Percentiles rank a stretch among this genome's conserved stretches.
Conservation (phyloP, 257 asterid genomes). For the Scutellaria barbata region DNA sequence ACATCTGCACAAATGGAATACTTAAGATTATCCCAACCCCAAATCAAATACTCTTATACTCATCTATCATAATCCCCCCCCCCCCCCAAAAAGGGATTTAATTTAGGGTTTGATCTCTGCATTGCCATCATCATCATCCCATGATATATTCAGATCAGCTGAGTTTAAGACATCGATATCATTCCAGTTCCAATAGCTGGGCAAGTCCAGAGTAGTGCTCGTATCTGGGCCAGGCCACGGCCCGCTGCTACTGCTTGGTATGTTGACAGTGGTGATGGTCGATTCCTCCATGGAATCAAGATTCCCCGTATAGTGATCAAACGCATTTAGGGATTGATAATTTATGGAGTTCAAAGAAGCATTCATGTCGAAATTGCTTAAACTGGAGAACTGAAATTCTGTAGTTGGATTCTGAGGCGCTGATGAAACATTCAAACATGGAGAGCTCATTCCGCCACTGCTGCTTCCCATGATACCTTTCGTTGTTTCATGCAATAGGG, state of each 20-base stretch:
- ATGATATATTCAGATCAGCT: slow-evolving; percentile 44
- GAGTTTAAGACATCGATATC: slow-evolving; percentile 48
- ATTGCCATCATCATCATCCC: slow-evolving; percentile 36
- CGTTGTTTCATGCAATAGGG: slow-evolving; percentile 35
- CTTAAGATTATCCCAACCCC: background rate
- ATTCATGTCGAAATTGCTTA: slow-evolving; percentile 40
- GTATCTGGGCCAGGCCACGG: slow-evolving; percentile 52
- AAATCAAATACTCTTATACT: background rate
- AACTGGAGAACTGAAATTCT: slow-evolving; percentile 45
- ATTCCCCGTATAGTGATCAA: slow-evolving; percentile 37
- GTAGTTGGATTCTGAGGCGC: slow-evolving; percentile 23
- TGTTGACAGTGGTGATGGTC: slow-evolving; percentile 42
- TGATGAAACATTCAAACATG: slow-evolving; percentile 28
- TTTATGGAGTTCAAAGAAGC: slow-evolving; percentile 32
- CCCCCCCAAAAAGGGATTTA: no score
- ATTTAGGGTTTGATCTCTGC: slow-evolving; percentile 39
- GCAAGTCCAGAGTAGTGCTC: slow-evolving; percentile 34
- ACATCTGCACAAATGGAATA: slow-evolving; percentile 31
- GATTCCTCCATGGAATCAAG: slow-evolving; percentile 55
- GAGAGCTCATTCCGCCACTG: background rate
- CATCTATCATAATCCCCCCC: background rate
- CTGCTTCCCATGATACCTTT: slow-evolving; percentile 5
- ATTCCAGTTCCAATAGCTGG: slow-evolving; percentile 52
- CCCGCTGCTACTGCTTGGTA: slow-evolving; percentile 40
- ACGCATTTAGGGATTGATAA: slow-evolving; percentile 32